Evolutionary conservation across 352 stramenopile genomes (phyloP), one percentile per base, ranked within the genome.

Genomic region (Phytopythium vexans): DNA sequence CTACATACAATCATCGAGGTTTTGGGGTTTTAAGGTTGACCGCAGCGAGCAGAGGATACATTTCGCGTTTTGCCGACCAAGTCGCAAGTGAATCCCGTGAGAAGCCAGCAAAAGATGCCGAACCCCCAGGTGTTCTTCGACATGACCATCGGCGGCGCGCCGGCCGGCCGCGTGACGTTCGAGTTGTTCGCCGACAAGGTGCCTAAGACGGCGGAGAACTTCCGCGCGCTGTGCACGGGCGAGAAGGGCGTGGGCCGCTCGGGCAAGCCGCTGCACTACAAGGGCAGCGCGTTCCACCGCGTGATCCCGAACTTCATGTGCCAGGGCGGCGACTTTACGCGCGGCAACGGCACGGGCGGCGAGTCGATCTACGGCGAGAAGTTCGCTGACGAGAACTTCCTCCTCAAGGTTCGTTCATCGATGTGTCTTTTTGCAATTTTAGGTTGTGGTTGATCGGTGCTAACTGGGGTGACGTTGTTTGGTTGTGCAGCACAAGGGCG

Each of bases 81-180:
- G 60, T 60, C 61, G 44, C 59, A 76, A 76, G 62, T 52, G 46
- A 46, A 56, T 46, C 27, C 21, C 41, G n/a, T 27, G 41, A 59
- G 43, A 54, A 33, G 39, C 37, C 52, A 56, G 37, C 46, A 62
- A 52, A 78, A 66, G 59, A 94, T 94, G 84, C 49, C 82, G 50
- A 96, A 98, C 82, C 92, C 92, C 39, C 68, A 78, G 41, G 97
- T 99, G 35, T 99, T 98, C 70, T 98, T 99, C 63, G 97, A 99
- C 68, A 98, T 99, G 76, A 89, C 92, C 70, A 90, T 99, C 60
- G 95, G 88, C 56, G 95, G 92, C 41, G 74, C 79, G 49, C 68
- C 92, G 47, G 80, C 77, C 10, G 97, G 97, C 58, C 79, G 97
- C 55, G 97, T 99, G 54, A 68, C 61, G 52, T 84, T 92, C 44